Conservation (phyloP, 495 filamentous ascomycete genomes). For the Xanthoparmelia taractica region DNA sequence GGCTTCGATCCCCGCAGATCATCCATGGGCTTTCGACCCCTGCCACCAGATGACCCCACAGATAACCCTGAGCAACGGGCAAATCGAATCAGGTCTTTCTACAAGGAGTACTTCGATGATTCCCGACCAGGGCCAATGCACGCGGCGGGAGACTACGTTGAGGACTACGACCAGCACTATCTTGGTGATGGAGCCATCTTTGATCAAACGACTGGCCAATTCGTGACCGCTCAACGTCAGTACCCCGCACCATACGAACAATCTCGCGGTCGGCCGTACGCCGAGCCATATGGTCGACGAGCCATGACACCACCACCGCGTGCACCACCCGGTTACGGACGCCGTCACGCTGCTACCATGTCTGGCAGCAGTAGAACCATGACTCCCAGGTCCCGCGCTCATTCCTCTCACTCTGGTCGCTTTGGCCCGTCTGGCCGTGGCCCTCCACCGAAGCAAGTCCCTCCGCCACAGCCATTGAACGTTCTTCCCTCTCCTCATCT, state of each 20-base stretch:
- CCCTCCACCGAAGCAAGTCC: conserved; percentile 53
- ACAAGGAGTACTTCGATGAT: conserved; percentile 98
- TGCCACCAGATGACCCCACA: conserved; percentile 78
- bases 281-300: conserved; percentile 74
- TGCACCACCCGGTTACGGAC: conserved; percentile 64
- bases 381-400: conserved; percentile 52
- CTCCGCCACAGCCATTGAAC: conserved; percentile 65
- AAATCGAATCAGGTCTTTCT: conserved; percentile 95
- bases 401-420: conserved; percentile 58
- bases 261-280: conserved; percentile 45
- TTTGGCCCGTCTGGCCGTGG: conserved; percentile 40
- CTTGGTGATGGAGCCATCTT: conserved; percentile 53
- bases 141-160: conserved; percentile 52
- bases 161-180: conserved; percentile 61
- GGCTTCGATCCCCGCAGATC: conserved; percentile 57
- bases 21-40: conserved; percentile 84
- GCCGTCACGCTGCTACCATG: conserved; percentile 43
- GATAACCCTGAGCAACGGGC: conserved; percentile 89
- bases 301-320: conserved; percentile 96
- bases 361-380: conserved; percentile 41
- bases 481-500: conserved; percentile 79
- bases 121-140: conserved; percentile 49
- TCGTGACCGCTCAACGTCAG: conserved; percentile 54
- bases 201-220: conserved; percentile 66
- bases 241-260: background rate